These are phyloP conservation scores for Thuja plicata DNA, from an alignment of 83 land plant species.

Conservation along the genomic window DNA sequence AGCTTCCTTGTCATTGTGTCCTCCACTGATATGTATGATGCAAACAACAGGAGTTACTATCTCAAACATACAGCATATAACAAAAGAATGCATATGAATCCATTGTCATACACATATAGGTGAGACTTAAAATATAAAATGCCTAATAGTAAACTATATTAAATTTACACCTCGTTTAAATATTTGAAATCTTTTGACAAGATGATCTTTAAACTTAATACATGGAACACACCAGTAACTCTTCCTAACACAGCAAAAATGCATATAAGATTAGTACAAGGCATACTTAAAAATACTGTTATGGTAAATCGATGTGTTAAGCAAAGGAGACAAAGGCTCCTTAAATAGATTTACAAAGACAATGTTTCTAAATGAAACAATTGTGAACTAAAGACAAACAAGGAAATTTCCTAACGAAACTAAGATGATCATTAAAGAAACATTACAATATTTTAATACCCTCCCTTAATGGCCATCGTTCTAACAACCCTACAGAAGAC, in stretches of 20 bases:
- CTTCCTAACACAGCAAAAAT: neutral
- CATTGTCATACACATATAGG: neutral
- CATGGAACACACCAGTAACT: neutral
- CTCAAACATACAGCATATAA: neutral
- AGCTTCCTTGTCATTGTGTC: conserved; percentile 30
- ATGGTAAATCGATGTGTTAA: too few species aligned
- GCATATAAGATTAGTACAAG: neutral
- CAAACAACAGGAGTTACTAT: neutral
- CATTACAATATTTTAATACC: too few species aligned
- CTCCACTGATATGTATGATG: conserved; percentile 17
- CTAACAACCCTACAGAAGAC: too few species aligned
- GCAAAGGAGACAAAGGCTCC: too few species aligned
- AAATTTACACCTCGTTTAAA: neutral
- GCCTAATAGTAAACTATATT: neutral
- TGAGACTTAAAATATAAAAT: neutral
- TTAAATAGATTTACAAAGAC: too few species aligned
- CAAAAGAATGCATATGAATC: neutral
- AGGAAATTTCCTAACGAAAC: too few species aligned
- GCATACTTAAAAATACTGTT: neutral
- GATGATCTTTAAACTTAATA: neutral
- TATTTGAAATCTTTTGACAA: neutral
- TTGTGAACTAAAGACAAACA: too few species aligned
- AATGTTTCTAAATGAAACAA: too few species aligned
- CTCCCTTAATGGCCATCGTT: too few species aligned
- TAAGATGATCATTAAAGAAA: too few species aligned